These are phyloP conservation scores for Nidularia sp. DNA, from an alignment of 768 basidiomycete genomes.

Conservation along the genomic window DNA sequence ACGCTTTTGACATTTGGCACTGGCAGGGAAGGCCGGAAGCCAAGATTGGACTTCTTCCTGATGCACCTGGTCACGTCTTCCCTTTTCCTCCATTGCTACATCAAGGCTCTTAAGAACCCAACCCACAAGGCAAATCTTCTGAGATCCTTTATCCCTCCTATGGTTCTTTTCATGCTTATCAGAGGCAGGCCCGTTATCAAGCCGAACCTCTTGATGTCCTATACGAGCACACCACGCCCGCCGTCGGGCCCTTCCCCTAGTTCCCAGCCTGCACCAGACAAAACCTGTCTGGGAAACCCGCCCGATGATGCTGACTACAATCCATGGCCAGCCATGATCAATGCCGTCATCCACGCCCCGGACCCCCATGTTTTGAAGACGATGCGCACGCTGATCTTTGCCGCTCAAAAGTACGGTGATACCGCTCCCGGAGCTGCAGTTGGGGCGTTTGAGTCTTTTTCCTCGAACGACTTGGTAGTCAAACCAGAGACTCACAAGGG, in stretches of 20 bases:
- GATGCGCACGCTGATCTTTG: constrained; percentile 43
- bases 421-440: constrained; percentile 23
- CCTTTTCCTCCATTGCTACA: constrained; percentile 13
- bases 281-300: constrained; percentile 26
- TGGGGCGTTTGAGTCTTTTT: constrained; percentile 9
- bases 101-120: constrained; percentile 24
- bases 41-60: neutral
- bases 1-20: constrained; percentile 46
- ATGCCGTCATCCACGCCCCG: constrained; percentile 39
- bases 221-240: constrained; percentile 36
- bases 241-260: constrained; percentile 12
- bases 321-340: constrained; percentile 48
- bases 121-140: constrained; percentile 41
- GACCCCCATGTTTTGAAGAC: constrained; percentile 51
- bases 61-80: neutral
- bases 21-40: constrained; percentile 10
- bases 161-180: constrained; percentile 24
- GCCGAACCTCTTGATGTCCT: constrained; percentile 40
- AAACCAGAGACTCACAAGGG: neutral
- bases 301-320: constrained; percentile 36
- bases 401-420: constrained; percentile 41
- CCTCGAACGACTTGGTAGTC: constrained; percentile 9
- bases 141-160: constrained; percentile 34
- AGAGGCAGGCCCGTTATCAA: constrained; percentile 54
- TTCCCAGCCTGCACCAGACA: constrained; percentile 4